Evolutionary conservation across 2,329 filamentous ascomycete genomes (phyloP), one percentile per base, ranked within the genome.

Genomic region (Sarocladiaceae sp.): DNA sequence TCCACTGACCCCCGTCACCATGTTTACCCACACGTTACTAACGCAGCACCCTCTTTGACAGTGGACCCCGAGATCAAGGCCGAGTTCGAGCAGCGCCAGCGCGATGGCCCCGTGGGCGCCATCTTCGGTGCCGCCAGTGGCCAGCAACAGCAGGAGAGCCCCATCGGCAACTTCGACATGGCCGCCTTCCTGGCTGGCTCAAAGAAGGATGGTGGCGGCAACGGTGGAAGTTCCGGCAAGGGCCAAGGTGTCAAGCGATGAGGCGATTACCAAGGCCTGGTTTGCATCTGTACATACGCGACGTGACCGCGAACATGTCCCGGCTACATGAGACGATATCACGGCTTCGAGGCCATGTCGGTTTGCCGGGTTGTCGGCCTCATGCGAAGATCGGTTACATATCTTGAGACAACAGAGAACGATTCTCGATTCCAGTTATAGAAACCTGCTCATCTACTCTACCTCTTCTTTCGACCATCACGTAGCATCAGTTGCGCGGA

Each of bases 1-100:
- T 77, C 6, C 13, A 29, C 26, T 44, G 19, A 44, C 9, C 47
- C 18, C 15, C 26, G 23, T 23, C 23, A 15, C 27, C 18, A 16
- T 35, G 18, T 23, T 29, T 37, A 19, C 18, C 39, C 24, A 34
- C 33, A 23, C 33, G 6, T 29, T 40, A 21, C 45, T 48, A 4
- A 26, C 16, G 1, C 7, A 20, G n/a, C 21, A 26, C n/a, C 15
- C 13, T 29, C 18, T 13, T 10, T 13, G 20, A 9, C 57, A 96
- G 90, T 98, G 90, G 93, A 97, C 61, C 88, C 88, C n/a, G 93
- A 98, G 65, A 85, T 88, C 68, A 83, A 83, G 56, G 88, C 87
- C 55, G 93, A 97, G 62, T 95, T 93, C 60, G 89, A 96, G 62
- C 86, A 88, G 57, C 83, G 88, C 58, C 88, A 93, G 63, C 88